A percentile compares a stretch with the other conserved stretches of the same genome.
Conservation (phyloP, 1,284 basidiomycete species). For the Ceratobasidium sp. region DNA sequence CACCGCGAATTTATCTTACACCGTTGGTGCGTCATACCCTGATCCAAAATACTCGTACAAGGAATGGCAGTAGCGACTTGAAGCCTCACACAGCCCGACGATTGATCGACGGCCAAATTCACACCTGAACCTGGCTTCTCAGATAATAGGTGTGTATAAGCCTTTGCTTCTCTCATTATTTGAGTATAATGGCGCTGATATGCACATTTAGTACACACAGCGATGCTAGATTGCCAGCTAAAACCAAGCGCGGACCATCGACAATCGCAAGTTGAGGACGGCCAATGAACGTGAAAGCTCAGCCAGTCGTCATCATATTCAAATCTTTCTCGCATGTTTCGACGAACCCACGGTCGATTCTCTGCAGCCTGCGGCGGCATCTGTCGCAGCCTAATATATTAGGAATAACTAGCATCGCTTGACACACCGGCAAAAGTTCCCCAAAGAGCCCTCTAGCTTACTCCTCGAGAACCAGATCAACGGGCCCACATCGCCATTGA, state of each 20-base stretch:
- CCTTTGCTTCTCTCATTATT: not conserved
- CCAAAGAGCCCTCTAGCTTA: not conserved
- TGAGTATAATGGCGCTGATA: not conserved
- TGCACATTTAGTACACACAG: not conserved
- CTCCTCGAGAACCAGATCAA: slow-evolving; percentile 1
- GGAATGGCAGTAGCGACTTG: not conserved
- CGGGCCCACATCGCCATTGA: not conserved
- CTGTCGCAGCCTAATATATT: slow-evolving; percentile 13
- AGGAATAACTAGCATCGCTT: slow-evolving; percentile 1
- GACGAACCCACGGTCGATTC: not conserved
- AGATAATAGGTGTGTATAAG: not conserved
- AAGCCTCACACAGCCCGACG: not conserved
- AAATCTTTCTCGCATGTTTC: not conserved
- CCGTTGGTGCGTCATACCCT: not conserved
- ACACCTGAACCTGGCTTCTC: not conserved
- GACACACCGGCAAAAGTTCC: not conserved
- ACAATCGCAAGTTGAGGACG: not conserved
- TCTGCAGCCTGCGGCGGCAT: not conserved
- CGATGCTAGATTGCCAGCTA: not conserved
- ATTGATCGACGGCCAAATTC: not conserved
- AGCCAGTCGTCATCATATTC: not conserved
- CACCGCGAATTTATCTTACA: not conserved
- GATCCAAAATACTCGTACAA: not conserved
- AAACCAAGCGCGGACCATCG: not conserved
- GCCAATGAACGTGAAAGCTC: not conserved